A percentile compares a stretch with the other conserved stretches of the same genome.
Evolutionary conservation across 305 asterid species (phyloP).

Genomic region (Andrographis paniculata): DNA sequence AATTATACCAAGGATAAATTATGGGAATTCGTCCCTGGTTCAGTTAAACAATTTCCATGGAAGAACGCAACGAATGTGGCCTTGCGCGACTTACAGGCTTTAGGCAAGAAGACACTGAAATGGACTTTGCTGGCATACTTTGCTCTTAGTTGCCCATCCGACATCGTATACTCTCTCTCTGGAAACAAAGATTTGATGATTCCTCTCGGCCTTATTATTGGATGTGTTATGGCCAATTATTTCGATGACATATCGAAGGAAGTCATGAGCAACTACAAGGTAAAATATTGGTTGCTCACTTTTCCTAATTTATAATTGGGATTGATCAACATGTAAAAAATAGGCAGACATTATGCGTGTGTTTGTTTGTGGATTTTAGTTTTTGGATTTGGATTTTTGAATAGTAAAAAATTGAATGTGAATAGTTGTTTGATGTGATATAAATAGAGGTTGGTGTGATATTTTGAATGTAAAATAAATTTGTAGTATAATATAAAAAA

Average conservation of each 20-base stretch:
- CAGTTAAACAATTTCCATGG: constrained; percentile 50
- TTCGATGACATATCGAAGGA: constrained; percentile 39
- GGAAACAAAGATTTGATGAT: constrained; percentile 51
- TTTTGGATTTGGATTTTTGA: too few species aligned
- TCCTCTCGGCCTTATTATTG: constrained; percentile 50
- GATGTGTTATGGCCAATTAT: constrained; percentile 34
- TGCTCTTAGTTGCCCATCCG: constrained; percentile 32
- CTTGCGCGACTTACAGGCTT: constrained; percentile 23
- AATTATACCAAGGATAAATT: constrained; percentile 26
- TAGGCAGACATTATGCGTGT: too few species aligned
- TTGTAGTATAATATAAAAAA: too few species aligned
- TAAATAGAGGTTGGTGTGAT: too few species aligned
- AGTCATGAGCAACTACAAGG: constrained; percentile 28
- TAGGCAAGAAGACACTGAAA: constrained; percentile 42
- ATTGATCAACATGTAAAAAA: too few species aligned
- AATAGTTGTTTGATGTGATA: too few species aligned
- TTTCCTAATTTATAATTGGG: neutral
- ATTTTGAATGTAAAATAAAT: too few species aligned
- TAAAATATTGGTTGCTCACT: constrained; percentile 2
- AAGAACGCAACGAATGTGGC: constrained; percentile 37
- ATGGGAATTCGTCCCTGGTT: constrained; percentile 31
- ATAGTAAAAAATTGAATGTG: too few species aligned
- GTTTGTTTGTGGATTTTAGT: too few species aligned
- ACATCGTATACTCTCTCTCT: constrained; percentile 35
- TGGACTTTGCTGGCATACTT: constrained; percentile 39